Base-by-base conservation (phyloP, 1,139 yeast genomes). In the Hyphopichia burtonii region DNA sequence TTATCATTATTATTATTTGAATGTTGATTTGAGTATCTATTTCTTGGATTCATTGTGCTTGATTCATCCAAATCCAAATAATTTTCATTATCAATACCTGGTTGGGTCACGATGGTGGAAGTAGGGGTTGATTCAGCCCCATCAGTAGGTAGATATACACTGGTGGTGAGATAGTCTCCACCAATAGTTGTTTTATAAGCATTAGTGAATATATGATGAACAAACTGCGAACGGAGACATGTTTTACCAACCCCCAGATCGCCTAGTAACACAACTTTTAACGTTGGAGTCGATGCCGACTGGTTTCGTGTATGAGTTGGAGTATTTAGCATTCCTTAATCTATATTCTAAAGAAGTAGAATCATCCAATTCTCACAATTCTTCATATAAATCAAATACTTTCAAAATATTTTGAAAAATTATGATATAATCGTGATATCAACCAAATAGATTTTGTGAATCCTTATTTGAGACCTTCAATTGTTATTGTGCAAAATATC, bases 181-280 rank as follows among this genome's bases (percentile, higher is more conserved):
- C 85, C 85, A 12, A 80, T 77, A 2, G 86, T 79, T 37, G 84
- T 82, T 50, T 78, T 72, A 54, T 80, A 80, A 9, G 81, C 81
- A 48, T 73, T 74, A 41, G 82, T 73, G 54, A 80, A 80, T 37
- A 76, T 68, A 43, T 76, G 83, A 50, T 80, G 82, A 11, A 80
- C 74, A 55, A 74, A 78, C 54, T 80, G 85, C 6, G 81, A 69
- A 42, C 86, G 63, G 10, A 80, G 63, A 43, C 84, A 78, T 12
- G 85, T 80, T 51, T 80, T 80, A 8, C 86, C 85, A 14, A 80
- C 85, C 5, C 81, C 80, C 63, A 76, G 78, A 56, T 80, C 83
- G 4, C 86, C 86, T 16, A 80, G 53, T 37, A 80, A 59, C 27
- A 80, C 77, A 41, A 80, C 81, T 59, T 80, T 79, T 33, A 77